Evolutionary conservation across 2,329 filamentous ascomycete species (phyloP).

Genomic region (Colletotrichum chlorophyti): DNA sequence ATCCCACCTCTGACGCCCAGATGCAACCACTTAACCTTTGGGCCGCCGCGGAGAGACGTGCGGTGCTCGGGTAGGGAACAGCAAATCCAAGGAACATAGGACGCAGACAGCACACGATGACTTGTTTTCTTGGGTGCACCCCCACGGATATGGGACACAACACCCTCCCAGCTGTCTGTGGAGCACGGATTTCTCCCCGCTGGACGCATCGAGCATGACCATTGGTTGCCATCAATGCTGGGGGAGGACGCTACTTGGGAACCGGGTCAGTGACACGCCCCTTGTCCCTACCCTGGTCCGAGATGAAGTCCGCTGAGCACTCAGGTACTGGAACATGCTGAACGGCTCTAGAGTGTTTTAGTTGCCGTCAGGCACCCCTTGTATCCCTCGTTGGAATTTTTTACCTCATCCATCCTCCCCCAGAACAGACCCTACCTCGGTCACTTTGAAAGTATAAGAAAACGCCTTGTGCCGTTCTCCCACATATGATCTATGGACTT

Average conservation of each 20-base stretch:
- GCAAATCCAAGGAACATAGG: conserved; percentile 1
- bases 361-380: conserved; percentile 28
- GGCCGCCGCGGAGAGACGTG: conserved; percentile 24
- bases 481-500: neutral
- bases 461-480: conserved; percentile 14
- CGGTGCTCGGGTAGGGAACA: too few relatives aligned
- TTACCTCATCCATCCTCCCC: conserved; percentile 26
- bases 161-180: conserved; percentile 7
- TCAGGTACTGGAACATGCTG: conserved; percentile 27
- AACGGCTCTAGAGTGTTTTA: conserved; percentile 25
- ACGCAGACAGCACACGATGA: conserved; percentile 1
- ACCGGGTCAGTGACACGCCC: conserved; percentile 23
- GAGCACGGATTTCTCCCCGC: conserved; percentile 28
- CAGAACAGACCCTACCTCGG: conserved; percentile 7
- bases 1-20: conserved; percentile 18
- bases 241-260: conserved; percentile 8
- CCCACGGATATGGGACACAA: conserved; percentile 7
- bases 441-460: conserved; percentile 27
- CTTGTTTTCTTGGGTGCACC: conserved; percentile 7
- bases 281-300: conserved; percentile 15
- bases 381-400: conserved; percentile 18
- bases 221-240: conserved; percentile 12
- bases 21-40: conserved; percentile 21
- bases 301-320: conserved; percentile 22
- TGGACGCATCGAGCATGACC: neutral